These are phyloP conservation scores for Medakamo hakoo DNA, from an alignment of 139 green algal species.

Conservation along the genomic window DNA sequence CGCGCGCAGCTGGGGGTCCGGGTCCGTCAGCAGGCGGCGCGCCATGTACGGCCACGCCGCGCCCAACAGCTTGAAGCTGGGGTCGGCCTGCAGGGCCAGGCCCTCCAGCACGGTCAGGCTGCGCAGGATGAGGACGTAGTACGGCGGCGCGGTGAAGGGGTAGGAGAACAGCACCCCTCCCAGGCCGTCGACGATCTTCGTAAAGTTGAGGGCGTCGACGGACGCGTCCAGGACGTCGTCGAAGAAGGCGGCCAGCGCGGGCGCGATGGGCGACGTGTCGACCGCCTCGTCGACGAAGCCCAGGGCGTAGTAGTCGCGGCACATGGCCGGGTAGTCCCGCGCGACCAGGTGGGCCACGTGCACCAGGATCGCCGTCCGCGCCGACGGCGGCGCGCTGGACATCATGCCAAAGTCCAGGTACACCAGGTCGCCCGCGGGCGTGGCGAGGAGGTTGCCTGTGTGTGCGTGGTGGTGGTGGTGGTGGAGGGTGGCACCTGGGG, in stretches of 20 bases:
- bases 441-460: conserved; percentile 85
- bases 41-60: conserved; percentile 95
- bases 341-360: conserved; percentile 97
- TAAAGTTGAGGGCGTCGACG: conserved; percentile 78
- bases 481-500: no score
- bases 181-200: conserved; percentile 83
- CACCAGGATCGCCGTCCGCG: conserved; percentile 72
- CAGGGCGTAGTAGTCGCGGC: conserved; percentile 82
- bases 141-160: conserved; percentile 67
- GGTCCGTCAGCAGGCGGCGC: conserved; percentile 79
- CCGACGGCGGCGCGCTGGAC: conserved; percentile 36
- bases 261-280: conserved; percentile 89
- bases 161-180: conserved; percentile 85
- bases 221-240: conserved; percentile 68
- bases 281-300: conserved; percentile 70
- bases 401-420: conserved; percentile 95
- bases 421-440: conserved; percentile 58
- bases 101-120: conserved; percentile 91
- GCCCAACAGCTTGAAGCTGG: conserved; percentile 78
- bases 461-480: not conserved
- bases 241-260: conserved; percentile 84
- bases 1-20: conserved; percentile 53
- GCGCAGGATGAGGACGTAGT: conserved; percentile 93
- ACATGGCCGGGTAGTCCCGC: conserved; percentile 61
- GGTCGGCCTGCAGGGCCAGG: conserved; percentile 39